Evolutionary conservation across 1,284 basidiomycete species (phyloP).

Genomic region (Stygiomarasmius scandens): DNA sequence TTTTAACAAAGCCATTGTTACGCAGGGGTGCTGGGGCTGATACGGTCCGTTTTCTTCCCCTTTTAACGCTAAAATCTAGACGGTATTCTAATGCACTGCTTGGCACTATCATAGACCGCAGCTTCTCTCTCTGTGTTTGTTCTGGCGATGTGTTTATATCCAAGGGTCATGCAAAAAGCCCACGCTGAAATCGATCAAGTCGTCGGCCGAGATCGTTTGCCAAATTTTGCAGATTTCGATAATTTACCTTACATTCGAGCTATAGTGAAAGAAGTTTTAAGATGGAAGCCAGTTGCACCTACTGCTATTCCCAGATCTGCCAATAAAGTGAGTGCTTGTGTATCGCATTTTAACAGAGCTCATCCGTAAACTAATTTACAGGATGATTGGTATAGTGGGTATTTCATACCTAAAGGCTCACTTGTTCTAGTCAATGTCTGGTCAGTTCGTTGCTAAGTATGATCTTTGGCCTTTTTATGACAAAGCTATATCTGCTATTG

Average conservation of each 20-base stretch:
- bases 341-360: neutral
- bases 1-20: no score
- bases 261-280: constrained; percentile 19
- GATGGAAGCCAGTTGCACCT: constrained; percentile 20
- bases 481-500: no score
- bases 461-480: no score
- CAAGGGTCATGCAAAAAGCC: constrained; percentile 28
- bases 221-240: constrained; percentile 29
- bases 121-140: constrained; percentile 16
- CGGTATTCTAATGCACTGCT: neutral
- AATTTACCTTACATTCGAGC: constrained; percentile 30
- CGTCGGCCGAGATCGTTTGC: constrained; percentile 29
- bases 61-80: neutral
- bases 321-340: neutral
- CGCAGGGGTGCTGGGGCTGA: constrained; percentile 14
- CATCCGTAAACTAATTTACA: neutral
- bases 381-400: constrained; percentile 35
- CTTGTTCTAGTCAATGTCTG: constrained; percentile 25
- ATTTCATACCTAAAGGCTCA: constrained; percentile 27
- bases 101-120: constrained; percentile 11
- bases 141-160: constrained; percentile 29
- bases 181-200: constrained; percentile 33
- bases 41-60: constrained; percentile 5
- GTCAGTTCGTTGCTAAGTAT: no score
- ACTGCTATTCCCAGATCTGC: constrained; percentile 7